These are phyloP conservation scores for Hypomontagnella submonticulosa DNA, from an alignment of 495 filamentous ascomycete genomes.

Conservation along the genomic window DNA sequence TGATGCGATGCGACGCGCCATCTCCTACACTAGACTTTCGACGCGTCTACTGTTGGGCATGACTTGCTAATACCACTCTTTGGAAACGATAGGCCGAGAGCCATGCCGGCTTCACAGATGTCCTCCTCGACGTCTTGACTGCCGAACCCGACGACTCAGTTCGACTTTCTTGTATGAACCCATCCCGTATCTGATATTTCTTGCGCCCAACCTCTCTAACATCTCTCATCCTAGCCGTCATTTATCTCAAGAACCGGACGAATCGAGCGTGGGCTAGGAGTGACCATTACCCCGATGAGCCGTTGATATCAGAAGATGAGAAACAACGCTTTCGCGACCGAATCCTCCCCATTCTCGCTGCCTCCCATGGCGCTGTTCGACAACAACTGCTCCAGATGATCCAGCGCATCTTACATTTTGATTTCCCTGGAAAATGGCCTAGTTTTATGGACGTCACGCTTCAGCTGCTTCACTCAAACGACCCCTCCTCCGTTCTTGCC, in stretches of 20 bases:
- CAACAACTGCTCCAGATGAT: constrained; percentile 91
- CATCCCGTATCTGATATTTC: background rate
- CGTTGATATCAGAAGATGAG: constrained; percentile 85
- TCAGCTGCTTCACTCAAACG: constrained; percentile 83
- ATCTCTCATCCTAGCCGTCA: constrained; percentile 72
- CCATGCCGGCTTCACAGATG: constrained; percentile 88
- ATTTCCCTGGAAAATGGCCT: constrained; percentile 95
- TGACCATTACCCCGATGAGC: constrained; percentile 73
- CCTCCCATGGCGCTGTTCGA: constrained; percentile 80
- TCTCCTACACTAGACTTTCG: constrained; percentile 20
- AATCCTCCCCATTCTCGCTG: constrained; percentile 86
- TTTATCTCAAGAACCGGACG: constrained; percentile 97
- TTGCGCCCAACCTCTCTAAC: constrained; percentile 24
- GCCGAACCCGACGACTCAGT: constrained; percentile 84
- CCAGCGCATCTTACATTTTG: constrained; percentile 93
- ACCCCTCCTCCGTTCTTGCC: constrained; percentile 86
- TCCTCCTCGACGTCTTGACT: constrained; percentile 89
- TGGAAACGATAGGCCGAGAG: constrained; percentile 78
- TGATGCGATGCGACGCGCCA: constrained; percentile 42
- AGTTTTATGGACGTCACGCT: constrained; percentile 90
- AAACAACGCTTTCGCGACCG: constrained; percentile 88
- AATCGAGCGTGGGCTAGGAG: constrained; percentile 85
- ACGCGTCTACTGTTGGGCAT: constrained; percentile 32
- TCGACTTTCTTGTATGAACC: constrained; percentile 82
- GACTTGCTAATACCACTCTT: constrained; percentile 27